phyloP scores from a whole-genome alignment of 2,329 filamentous ascomycete genomes.

The Tolypocladium guangdongense region DNA sequence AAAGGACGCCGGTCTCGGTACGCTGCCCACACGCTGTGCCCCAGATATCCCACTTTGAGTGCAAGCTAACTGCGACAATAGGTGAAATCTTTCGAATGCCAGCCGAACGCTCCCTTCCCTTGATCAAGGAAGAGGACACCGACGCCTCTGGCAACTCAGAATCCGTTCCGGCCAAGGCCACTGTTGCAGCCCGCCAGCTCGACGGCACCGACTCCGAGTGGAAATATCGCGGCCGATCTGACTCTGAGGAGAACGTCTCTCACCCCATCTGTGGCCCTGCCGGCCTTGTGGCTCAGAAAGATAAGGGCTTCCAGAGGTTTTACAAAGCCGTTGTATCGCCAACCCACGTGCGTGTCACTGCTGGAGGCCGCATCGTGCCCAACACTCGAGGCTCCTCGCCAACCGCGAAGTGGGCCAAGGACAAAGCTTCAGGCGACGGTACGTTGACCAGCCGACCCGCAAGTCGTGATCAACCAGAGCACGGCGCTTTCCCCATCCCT shows the following conservation, averaged over 20 bases:
- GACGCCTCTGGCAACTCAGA: constrained; percentile 4
- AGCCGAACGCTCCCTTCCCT: constrained; percentile 14
- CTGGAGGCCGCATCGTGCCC: constrained; percentile 55
- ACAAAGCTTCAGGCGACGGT: constrained; percentile 18
- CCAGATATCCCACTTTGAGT: neutral
- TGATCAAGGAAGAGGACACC: constrained; percentile 18
- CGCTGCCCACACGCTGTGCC: constrained; percentile 3
- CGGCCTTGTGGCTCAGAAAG: constrained; percentile 42
- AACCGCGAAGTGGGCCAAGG: constrained; percentile 37
- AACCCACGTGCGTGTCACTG: constrained; percentile 55
- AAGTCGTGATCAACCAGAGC: constrained; percentile 7
- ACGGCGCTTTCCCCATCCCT: constrained; percentile 12
- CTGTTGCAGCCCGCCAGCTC: constrained; percentile 16
- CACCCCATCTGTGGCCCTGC: constrained; percentile 44
- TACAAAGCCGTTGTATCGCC: constrained; percentile 59
- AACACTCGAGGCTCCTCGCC: constrained; percentile 48
- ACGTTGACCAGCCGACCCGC: neutral
- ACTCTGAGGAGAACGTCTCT: constrained; percentile 28
- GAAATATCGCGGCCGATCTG: constrained; percentile 34
- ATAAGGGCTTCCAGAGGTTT: constrained; percentile 56
- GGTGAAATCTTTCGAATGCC: constrained; percentile 21
- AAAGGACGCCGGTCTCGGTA: constrained; percentile 30
- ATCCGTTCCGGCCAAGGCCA: constrained; percentile 4
- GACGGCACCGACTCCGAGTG: constrained; percentile 31
- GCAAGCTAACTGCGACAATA: constrained; percentile 3